These are phyloP conservation scores for Kazachstania kunashirensis DNA, from an alignment of 805 yeast species.

Conservation along the genomic window DNA sequence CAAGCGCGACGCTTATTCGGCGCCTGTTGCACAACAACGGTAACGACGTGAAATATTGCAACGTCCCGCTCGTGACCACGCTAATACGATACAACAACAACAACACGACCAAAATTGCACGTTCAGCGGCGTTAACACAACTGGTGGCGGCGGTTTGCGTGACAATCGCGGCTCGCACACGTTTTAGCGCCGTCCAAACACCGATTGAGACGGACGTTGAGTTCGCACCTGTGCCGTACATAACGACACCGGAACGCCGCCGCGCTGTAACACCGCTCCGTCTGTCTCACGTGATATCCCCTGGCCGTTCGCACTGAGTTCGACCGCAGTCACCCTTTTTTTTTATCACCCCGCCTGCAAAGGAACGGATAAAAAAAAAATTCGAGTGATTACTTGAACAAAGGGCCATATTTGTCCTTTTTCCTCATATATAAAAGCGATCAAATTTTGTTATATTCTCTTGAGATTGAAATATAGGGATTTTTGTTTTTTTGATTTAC, in stretches of 20 bases:
- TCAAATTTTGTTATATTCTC: too few species aligned
- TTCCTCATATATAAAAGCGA: too few species aligned
- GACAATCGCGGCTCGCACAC: background rate
- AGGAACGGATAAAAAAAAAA: too few species aligned
- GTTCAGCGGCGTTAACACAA: background rate
- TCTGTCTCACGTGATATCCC: background rate
- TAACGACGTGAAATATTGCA: too few species aligned
- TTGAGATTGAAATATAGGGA: too few species aligned
- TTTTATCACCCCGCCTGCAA: too few species aligned
- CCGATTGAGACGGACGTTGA: background rate
- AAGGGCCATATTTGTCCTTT: too few species aligned
- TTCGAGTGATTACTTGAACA: too few species aligned
- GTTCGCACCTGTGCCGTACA: background rate
- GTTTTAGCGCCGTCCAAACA: too few species aligned
- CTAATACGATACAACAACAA: background rate
- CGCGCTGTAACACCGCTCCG: background rate
- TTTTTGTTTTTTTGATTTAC: too few species aligned
- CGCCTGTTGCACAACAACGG: too few species aligned
- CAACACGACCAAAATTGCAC: background rate
- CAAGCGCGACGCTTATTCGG: background rate
- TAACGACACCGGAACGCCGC: too few species aligned
- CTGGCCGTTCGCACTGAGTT: background rate
- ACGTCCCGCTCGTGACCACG: background rate
- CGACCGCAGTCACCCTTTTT: background rate
- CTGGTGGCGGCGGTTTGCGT: background rate